phyloP scores from a whole-genome alignment of 1,284 basidiomycete species.

The Trichosporon faecale region DNA sequence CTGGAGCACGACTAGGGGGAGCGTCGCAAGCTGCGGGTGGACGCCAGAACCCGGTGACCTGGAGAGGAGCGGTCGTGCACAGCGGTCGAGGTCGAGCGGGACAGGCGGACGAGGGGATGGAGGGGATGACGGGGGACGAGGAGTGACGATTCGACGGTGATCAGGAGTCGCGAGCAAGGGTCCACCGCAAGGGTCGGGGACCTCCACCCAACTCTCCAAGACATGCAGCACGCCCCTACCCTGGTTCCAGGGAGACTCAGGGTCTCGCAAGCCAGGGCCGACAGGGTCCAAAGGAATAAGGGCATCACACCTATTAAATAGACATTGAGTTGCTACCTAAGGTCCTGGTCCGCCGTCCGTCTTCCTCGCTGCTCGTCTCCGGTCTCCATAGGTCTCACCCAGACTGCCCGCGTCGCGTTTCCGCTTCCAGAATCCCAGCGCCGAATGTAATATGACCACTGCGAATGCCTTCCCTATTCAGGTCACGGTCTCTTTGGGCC shows the following conservation, averaged over 20 bases:
- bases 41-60: background rate
- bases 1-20: background rate
- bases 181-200: background rate
- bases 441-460: background rate
- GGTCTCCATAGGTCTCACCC: background rate
- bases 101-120: too few species aligned
- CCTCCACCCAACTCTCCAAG: slow-evolving; percentile 4
- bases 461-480: background rate
- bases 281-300: slow-evolving; percentile 2
- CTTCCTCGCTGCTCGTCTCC: background rate
- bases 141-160: background rate
- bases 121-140: too few species aligned
- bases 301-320: slow-evolving; percentile 11
- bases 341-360: background rate
- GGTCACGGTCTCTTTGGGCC: background rate
- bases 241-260: background rate
- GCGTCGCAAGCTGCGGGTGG: background rate
- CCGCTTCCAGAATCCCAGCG: background rate
- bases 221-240: slow-evolving; percentile 1
- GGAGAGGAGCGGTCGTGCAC: background rate
- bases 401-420: background rate
- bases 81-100: background rate
- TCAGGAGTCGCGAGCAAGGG: slow-evolving; percentile 3
- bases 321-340: slow-evolving; percentile 8
- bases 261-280: background rate